Base-by-base conservation (phyloP, 2,329 filamentous ascomycete species). In the Diaporthe amygdali region DNA sequence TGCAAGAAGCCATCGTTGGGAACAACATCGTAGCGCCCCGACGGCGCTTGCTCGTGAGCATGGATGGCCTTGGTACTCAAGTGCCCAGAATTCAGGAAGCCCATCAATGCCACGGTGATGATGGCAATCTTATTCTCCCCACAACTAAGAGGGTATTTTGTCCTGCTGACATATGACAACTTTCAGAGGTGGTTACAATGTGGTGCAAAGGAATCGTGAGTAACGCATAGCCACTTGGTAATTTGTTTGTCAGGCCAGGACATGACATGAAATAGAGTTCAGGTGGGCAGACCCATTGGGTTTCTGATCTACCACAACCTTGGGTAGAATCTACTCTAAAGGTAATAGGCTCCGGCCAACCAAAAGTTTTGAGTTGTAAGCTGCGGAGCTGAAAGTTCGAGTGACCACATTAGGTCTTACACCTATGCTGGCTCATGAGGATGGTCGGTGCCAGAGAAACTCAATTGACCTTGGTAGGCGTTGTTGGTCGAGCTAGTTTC, bases 321-420 rank as follows among this genome's bases (percentile, higher is more conserved):
- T 63, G 56, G 56, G 46, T 12, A 15, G 22, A 34, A 37, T 37
- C 27, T 63, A 63, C 59, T 47, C 41, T 63, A 63, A 63, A 47
- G 41, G 59, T 41, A 22, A 34, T 63, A 63, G 41, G 37, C 59
- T 63, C 41, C 41, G 22, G 59, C 59, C 59, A 63, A 63, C 27
- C 59, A 63, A 12, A 34, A 63, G 14, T 47, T 63, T 63, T 47
- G 59, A n/a, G n/a, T 63, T 34, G 20, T 63, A 63, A 63, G 59
- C 41, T 9, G 56, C 56, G 39, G 56, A 27, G 27, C 39, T 47
- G 25, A 47, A 47, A 63, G 20, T 34, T 47, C 32, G 20, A 34
- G 25, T 32, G 59, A 63, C 22, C 2, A 1, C 27, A 34, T 15
- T n/a, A 25, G 9, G 20, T n/a, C 20, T 14, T 44, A 8, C 55